Base-by-base conservation (phyloP, 2,329 filamentous ascomycete species). In the Karstenula rhodostoma region DNA sequence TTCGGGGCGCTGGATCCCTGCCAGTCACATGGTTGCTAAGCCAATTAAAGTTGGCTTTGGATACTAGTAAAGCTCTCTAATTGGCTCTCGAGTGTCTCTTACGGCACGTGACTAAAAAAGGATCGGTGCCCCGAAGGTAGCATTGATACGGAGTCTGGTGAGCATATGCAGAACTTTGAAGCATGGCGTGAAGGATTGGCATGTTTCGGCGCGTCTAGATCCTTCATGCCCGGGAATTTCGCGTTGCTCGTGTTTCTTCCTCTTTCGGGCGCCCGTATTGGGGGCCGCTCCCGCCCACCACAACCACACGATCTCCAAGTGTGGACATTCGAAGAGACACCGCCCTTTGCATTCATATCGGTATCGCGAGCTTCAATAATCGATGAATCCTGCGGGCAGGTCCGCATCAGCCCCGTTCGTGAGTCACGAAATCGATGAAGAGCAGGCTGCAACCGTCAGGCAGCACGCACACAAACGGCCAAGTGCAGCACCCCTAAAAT, bases 391-490 rank as follows among this genome's bases (percentile, higher is more conserved):
- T 7, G 9, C 7, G 27, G 22, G 13, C 13, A 27, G 33, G 19
- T 52, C 49, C 32, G 49, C 13, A 51, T 15, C 29, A n/a, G 25
- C 51, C 35, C 35, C 23, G 27, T 32, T 19, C 17, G 51, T 44
- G 51, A 54, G 33, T 54, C 51, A 54, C 37, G 10, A 6, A 52
- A 15, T 17, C 33, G 17, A 32, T 40, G 9, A 42, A 27, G n/a
- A 42, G 4, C 42, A 55, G 52, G 52, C 52, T 23, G 27, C 42
- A 47, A 25, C 52, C 19, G 42, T 46, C 42, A 47, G n/a, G 27
- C 7, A 46, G 27, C 10, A 46, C 17, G 17, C 37, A 23, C 40
- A 42, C n/a, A 43, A 43, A 10, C 3, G 37, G 17, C 9, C 4
- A 46, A 44, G n/a, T 42, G 40, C n/a, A 6, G 5, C 17, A 46